Evolutionary conservation across 257 asterid species (phyloP).

Genomic region (Craterostigma plantagineum): DNA sequence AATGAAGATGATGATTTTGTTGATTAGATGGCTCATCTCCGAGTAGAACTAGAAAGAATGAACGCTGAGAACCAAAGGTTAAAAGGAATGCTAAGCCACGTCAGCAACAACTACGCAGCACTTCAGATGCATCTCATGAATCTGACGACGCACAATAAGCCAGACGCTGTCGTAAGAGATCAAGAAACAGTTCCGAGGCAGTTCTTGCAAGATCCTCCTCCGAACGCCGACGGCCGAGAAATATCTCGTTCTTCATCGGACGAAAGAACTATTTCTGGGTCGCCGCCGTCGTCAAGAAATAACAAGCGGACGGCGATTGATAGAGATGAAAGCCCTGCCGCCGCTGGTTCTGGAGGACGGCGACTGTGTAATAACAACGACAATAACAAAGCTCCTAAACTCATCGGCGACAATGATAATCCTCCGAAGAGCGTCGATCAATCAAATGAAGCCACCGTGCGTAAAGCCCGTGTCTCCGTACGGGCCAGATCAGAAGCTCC

Average conservation of each 20-base stretch:
- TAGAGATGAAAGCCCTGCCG: slow-evolving; percentile 35
- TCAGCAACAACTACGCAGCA: slow-evolving; percentile 34
- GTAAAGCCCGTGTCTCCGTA: slow-evolving; percentile 94
- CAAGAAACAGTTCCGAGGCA: slow-evolving; percentile 28
- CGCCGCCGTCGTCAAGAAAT: slow-evolving; percentile 15
- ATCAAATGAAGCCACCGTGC: slow-evolving; percentile 57
- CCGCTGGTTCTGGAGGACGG: slow-evolving; percentile 63
- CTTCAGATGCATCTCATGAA: slow-evolving; percentile 45
- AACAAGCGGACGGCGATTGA: slow-evolving; percentile 8
- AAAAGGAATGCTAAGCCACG: slow-evolving; percentile 60
- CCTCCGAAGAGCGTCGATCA: slow-evolving; percentile 28
- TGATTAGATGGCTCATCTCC: slow-evolving; percentile 39
- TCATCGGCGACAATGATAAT: not conserved
- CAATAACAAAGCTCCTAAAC: too few relatives aligned
- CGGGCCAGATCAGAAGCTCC: slow-evolving; percentile 98
- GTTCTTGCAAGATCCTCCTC: slow-evolving; percentile 37
- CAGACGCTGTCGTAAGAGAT: slow-evolving; percentile 1
- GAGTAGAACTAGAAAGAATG: slow-evolving; percentile 42
- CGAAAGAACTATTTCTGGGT: slow-evolving; percentile 63
- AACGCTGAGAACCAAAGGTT: slow-evolving; percentile 55
- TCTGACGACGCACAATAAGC: slow-evolving; percentile 6
- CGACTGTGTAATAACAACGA: too few relatives aligned
- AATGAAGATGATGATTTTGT: not conserved
- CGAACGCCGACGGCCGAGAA: slow-evolving; percentile 12
- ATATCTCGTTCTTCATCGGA: slow-evolving; percentile 49